phyloP scores from a whole-genome alignment of 108 stramenopile genomes.

The Skeletonema marinoi region DNA sequence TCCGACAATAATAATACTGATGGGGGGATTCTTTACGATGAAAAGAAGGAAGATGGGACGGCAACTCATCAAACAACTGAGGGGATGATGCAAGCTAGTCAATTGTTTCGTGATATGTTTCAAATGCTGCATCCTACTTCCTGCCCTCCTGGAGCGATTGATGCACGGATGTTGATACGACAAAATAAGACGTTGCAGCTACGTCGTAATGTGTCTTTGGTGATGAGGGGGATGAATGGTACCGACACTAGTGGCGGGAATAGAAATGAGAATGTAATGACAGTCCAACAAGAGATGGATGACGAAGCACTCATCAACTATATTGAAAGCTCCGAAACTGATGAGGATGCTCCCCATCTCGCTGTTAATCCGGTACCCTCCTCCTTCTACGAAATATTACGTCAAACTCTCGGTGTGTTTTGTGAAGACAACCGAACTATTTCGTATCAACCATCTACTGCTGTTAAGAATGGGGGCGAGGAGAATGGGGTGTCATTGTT shows the following conservation, averaged over 20 bases:
- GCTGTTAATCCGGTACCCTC: conserved; percentile 23
- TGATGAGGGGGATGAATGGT: conserved; percentile 25
- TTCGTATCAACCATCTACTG: conserved; percentile 52
- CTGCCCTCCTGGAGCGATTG: conserved; percentile 69
- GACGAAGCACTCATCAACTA: conserved; percentile 4
- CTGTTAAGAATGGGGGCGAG: background rate
- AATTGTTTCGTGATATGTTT: no score
- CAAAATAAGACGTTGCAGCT: conserved; percentile 55
- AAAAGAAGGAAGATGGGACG: no score
- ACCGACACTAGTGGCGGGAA: background rate
- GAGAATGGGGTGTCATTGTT: conserved; percentile 7
- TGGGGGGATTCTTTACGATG: no score
- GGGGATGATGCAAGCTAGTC: no score
- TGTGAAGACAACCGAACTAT: conserved; percentile 66
- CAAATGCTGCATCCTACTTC: background rate
- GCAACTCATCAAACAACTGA: no score
- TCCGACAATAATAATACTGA: no score
- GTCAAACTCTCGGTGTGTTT: conserved; percentile 62
- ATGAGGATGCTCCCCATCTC: background rate
- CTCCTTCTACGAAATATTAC: conserved; percentile 50
- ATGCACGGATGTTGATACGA: conserved; percentile 54
- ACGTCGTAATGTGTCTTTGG: conserved; percentile 57
- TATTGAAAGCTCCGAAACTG: no score
- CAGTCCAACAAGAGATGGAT: conserved; percentile 11
- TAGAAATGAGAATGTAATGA: background rate